Base-by-base conservation (phyloP, 2,329 filamentous ascomycete genomes). In the Scedosporium boydii region DNA sequence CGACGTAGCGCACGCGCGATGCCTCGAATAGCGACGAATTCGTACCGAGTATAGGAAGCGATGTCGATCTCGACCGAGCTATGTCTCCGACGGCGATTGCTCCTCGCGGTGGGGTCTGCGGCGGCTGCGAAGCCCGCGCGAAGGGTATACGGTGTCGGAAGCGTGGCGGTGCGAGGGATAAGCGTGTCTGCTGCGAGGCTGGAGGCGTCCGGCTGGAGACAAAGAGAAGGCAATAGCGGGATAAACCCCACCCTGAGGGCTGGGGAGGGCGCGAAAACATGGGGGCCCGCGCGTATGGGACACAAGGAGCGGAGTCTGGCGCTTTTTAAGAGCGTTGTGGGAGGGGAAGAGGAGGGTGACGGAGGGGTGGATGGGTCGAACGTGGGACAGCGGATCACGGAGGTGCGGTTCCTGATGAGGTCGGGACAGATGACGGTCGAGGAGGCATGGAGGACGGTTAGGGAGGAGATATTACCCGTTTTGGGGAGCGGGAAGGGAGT, bases 401-500 rank as follows among this genome's bases (percentile, higher is more conserved):
- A 60, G 9, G 42, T 59, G 9, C 21, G 18, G 57, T 53, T 18
- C 27, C 38, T 41, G 14, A 42, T 65, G 23, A 23, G 38, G 27
- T 57, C 44, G 55, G 62, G 53, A 3, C 59, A 63, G 57, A 18
- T 61, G 34, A 27, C 21, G 16, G 16, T 18, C 5, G 48, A 21
- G 18, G 38, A 38, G 16, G 55, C 53, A 38, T 62, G 53, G 53
- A 14, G 4, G 18, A 9, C 23, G 10, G 7, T 62, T 3, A 21
- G 58, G 41, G 38, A 51, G 7, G 60, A 63, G 21, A 53, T 65
- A n/a, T 16, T 62, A 27, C 56, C 59, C 1, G 34, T 55, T 6
- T 6, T 58, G 7, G 2, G 27, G 46, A 59, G 48, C 53, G 55
- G 53, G 34, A 55, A 60, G n/a, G 14, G 41, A 12, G n/a, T 51